phyloP scores from a whole-genome alignment of 2,329 filamentous ascomycete species.

The Pyrenochaeta sp. region DNA sequence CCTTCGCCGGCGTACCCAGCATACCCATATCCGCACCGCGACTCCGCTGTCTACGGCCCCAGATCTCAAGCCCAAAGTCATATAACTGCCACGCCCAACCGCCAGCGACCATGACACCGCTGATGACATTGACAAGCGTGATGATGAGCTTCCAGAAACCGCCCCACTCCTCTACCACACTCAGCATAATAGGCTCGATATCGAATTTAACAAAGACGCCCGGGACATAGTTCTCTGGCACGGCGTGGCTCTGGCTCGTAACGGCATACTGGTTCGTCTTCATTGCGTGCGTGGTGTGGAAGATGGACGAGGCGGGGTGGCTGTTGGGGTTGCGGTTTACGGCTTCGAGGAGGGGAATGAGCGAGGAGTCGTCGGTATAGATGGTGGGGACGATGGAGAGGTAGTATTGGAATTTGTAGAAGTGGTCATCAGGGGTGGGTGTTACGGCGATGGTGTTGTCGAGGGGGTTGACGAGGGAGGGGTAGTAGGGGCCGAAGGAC shows the following conservation, averaged over 20 bases:
- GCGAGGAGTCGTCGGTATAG: slow-evolving; percentile 67
- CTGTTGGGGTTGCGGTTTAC: slow-evolving; percentile 43
- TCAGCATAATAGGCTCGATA: slow-evolving; percentile 91
- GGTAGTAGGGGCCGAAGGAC: slow-evolving; percentile 97
- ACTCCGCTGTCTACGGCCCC: slow-evolving; percentile 50
- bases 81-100: slow-evolving; percentile 90
- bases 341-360: slow-evolving; percentile 57
- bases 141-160: slow-evolving; percentile 77
- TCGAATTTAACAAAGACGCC: slow-evolving; percentile 99
- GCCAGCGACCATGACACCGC: slow-evolving; percentile 88
- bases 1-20: slow-evolving; percentile 42
- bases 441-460: slow-evolving; percentile 90
- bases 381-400: slow-evolving; percentile 92
- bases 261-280: slow-evolving; percentile 98
- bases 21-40: slow-evolving; percentile 57
- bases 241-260: slow-evolving; percentile 79
- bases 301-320: slow-evolving; percentile 46
- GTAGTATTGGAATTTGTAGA: slow-evolving; percentile 98
- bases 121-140: slow-evolving; percentile 87
- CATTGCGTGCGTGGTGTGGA: slow-evolving; percentile 64
- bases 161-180: slow-evolving; percentile 81
- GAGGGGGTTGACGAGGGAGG: slow-evolving; percentile 89
- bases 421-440: slow-evolving; percentile 74
- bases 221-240: slow-evolving; percentile 75
- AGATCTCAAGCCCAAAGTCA: slow-evolving; percentile 71